Conservation (phyloP, 2,329 filamentous ascomycete genomes). For the Chaetomium olivaceum region DNA sequence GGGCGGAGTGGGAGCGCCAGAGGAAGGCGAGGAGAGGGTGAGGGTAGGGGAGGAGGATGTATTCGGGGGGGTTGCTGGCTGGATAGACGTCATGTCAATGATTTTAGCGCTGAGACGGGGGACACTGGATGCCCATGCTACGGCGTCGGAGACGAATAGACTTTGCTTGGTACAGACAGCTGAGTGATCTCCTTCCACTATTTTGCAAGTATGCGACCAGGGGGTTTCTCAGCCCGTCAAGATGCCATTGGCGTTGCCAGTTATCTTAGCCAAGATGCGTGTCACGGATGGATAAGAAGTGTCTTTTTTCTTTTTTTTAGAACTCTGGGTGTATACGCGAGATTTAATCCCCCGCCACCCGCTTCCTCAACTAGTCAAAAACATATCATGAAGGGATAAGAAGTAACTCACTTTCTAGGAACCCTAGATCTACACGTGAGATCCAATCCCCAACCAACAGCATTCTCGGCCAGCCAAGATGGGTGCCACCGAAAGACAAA, state of each 20-base stretch:
- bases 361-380: no score
- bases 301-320: no score
- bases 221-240: no score
- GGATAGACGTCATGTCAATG: not conserved
- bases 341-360: no score
- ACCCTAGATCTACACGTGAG: not conserved
- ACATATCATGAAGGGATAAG: no score
- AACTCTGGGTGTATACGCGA: no score
- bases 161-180: not conserved
- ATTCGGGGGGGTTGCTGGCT: not conserved
- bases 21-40: conserved; percentile 43
- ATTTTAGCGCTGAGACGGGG: not conserved
- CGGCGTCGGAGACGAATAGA: conserved; percentile 5
- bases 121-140: not conserved
- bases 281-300: not conserved
- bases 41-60: not conserved
- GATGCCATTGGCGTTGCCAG: no score
- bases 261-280: not conserved
- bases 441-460: no score
- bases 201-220: not conserved
- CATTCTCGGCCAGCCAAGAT: no score
- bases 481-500: no score
- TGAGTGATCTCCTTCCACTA: not conserved
- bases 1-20: conserved; percentile 61
- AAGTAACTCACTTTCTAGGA: not conserved